Percentiles rank a stretch among this genome's conserved stretches.
Evolutionary conservation across 352 stramenopile genomes (phyloP).

Genomic region (Phytophthora pini): DNA sequence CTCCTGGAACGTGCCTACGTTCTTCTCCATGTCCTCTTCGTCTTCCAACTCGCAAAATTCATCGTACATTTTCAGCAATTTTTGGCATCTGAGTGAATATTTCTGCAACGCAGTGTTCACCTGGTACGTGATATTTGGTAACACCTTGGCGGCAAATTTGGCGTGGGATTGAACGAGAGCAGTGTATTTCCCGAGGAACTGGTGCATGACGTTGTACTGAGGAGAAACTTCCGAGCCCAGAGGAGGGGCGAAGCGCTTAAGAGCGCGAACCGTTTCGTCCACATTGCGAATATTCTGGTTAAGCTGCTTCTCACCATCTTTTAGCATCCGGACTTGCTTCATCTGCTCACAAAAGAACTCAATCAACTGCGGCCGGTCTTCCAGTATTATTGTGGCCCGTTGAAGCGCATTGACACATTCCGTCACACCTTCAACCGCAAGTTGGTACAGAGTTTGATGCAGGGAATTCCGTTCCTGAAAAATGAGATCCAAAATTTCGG

Average conservation of each 20-base stretch:
- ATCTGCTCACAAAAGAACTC: conserved; percentile 79
- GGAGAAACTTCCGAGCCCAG: conserved; percentile 33
- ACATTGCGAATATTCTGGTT: conserved; percentile 77
- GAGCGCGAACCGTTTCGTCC: conserved; percentile 60
- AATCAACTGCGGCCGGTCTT: conserved; percentile 76
- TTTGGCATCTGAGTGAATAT: conserved; percentile 58
- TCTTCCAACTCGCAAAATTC: conserved; percentile 51
- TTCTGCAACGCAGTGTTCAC: conserved; percentile 64
- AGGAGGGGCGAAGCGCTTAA: conserved; percentile 52
- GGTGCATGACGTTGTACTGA: conserved; percentile 62
- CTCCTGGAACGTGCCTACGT: conserved; percentile 59
- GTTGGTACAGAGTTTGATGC: conserved; percentile 43
- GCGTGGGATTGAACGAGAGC: conserved; percentile 52
- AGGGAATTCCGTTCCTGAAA: conserved; percentile 50
- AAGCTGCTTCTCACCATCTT: conserved; percentile 62
- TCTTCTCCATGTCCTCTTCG: conserved; percentile 66
- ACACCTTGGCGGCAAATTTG: conserved; percentile 72
- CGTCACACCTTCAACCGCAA: conserved; percentile 42
- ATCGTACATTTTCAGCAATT: conserved; percentile 58
- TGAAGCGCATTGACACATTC: conserved; percentile 57
- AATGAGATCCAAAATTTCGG: conserved; percentile 70
- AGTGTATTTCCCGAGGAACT: conserved; percentile 55
- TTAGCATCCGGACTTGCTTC: conserved; percentile 58
- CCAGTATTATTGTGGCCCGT: conserved; percentile 50
- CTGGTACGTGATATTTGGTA: conserved; percentile 75